Base-by-base conservation (phyloP, 495 filamentous ascomycete species). In the Neurospora cerealis region DNA sequence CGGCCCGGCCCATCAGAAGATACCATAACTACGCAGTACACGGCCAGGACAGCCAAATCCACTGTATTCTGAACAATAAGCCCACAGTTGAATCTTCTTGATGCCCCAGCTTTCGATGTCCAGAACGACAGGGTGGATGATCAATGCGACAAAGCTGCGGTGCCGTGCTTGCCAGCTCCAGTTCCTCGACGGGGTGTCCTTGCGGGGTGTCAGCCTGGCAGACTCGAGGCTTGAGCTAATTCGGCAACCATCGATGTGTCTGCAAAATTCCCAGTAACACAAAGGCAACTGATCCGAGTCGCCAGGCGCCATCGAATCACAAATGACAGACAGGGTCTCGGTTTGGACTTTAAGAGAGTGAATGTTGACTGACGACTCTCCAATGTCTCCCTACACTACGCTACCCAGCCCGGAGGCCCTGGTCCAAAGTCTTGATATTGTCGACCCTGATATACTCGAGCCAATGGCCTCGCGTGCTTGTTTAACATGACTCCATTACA, bases 141-240 rank as follows among this genome's bases (percentile, higher is more conserved):
- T 66, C 54, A 36, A 66, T 19, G 54, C 54, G 15, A 66, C 54
- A 66, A 66, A 34, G 54, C 54, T 66, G 28, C 15, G 13, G 28
- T 36, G 54, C 54, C 28, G 28, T 66, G 3, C 24, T 66, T 66
- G 54, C 28, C 54, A 66, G 54, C 13, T 34, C 13, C 28, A 17
- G 13, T 34, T 34, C 32, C 28, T 66, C 24, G 54, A 66, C 54
- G 54, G 54, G 54, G 54, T 66, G 54, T 66, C 54, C 54, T 66
- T 66, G 54, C 34, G 60, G 60, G 38, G 34, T 72, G 73, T 69
- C 73, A 73, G 24, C 72, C 70, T n/a, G 28, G 54, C 76, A 75
- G 74, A 72, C 76, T 66, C 28, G 15, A 66, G 54, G 54, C 24
- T 77, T 73, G 74, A 70, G 60, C 75, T 77, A 72, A 46, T 71